A percentile compares a stretch with the other conserved stretches of the same genome.
Conservation (phyloP, 108 stramenopile genomes). For the Tribonema minus region DNA sequence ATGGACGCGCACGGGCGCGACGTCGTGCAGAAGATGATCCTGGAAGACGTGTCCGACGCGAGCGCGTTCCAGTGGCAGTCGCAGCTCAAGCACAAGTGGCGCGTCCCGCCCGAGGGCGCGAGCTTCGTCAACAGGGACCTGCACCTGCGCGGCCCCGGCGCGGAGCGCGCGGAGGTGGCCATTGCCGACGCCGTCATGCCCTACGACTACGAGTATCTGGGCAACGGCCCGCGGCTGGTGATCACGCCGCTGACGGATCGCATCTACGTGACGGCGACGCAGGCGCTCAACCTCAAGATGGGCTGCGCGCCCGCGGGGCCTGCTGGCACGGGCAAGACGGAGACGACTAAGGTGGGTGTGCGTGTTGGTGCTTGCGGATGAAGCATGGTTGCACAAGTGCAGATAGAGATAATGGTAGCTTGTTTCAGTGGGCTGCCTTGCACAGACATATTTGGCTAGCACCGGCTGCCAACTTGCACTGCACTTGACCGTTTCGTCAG, state of each 20-base stretch:
- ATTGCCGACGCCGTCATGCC: slow-evolving; percentile 71
- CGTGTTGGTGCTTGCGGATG: too few species aligned
- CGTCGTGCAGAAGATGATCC: slow-evolving; percentile 68
- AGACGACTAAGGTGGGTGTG: slow-evolving; percentile 73
- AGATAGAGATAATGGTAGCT: too few species aligned
- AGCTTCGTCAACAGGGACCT: slow-evolving; percentile 60
- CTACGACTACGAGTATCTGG: slow-evolving; percentile 78
- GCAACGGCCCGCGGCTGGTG: slow-evolving; percentile 71
- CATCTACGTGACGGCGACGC: slow-evolving; percentile 74
- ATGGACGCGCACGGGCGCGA: slow-evolving; percentile 80
- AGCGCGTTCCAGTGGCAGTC: slow-evolving; percentile 73
- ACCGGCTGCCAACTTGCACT: too few species aligned
- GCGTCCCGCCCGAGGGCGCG: slow-evolving; percentile 61
- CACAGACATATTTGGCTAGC: too few species aligned
- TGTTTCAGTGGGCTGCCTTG: too few species aligned
- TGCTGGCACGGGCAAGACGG: slow-evolving; percentile 76
- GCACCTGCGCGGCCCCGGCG: slow-evolving; percentile 55
- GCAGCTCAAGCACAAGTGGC: slow-evolving; percentile 77
- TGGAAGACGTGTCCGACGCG: slow-evolving; percentile 53
- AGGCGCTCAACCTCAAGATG: slow-evolving; percentile 75
- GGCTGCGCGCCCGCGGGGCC: slow-evolving; percentile 77
- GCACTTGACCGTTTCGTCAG: too few species aligned
- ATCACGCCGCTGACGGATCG: slow-evolving; percentile 77
- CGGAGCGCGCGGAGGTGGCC: slow-evolving; percentile 69
- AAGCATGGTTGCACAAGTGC: too few species aligned